phyloP scores from a whole-genome alignment of 352 stramenopile genomes.

The Blastocystis sp. region DNA sequence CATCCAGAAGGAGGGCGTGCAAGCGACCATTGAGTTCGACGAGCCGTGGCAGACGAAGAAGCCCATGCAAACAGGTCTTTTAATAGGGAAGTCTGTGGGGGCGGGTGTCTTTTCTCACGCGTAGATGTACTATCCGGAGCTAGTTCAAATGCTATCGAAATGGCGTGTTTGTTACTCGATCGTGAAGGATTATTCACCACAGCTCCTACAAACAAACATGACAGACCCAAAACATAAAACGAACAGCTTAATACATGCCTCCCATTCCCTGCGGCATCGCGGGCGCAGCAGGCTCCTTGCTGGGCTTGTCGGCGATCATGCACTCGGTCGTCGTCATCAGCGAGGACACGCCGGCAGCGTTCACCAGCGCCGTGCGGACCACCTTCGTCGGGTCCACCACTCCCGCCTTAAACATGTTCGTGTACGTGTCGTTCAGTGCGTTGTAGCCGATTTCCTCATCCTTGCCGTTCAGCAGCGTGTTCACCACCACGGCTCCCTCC shows the following conservation, averaged over 20 bases:
- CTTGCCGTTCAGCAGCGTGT: constrained; percentile 90
- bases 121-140: neutral
- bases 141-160: neutral
- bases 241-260: constrained; percentile 50
- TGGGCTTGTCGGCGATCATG: constrained; percentile 33
- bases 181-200: neutral
- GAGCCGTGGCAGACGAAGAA: constrained; percentile 40
- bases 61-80: neutral
- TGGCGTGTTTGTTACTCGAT: neutral
- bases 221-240: constrained; percentile 10
- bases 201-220: neutral
- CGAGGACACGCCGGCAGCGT: constrained; percentile 91
- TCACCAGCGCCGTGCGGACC: constrained; percentile 89
- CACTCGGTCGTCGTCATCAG: constrained; percentile 97
- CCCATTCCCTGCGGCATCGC: constrained; percentile 56
- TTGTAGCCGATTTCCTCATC: constrained; percentile 86
- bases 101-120: neutral
- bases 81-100: neutral
- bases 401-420: constrained; percentile 90
- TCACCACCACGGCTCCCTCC: constrained; percentile 92
- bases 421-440: constrained; percentile 87
- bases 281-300: constrained; percentile 40
- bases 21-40: constrained; percentile 8
- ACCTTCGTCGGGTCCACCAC: constrained; percentile 89
- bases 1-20: neutral